Conservation (phyloP, 2,329 filamentous ascomycete species). For the Scytalidium sp. region DNA sequence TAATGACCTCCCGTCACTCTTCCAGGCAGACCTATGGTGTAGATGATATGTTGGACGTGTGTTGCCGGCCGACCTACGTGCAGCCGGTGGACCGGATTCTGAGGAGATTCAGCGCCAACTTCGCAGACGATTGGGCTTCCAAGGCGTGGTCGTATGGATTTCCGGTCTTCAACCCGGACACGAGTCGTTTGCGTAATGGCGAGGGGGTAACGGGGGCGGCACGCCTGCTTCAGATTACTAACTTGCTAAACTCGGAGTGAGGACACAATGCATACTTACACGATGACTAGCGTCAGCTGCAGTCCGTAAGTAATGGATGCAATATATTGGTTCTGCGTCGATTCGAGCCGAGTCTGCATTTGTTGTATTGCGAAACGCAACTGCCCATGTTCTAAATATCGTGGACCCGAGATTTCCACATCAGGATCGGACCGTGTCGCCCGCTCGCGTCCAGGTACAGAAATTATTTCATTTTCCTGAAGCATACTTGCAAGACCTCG, state of each 20-base stretch:
- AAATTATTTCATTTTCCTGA: no score
- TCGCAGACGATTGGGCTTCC: slow-evolving; percentile 24
- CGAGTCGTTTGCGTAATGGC: slow-evolving; percentile 8
- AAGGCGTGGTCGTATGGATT: slow-evolving; percentile 18
- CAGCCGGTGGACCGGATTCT: slow-evolving; percentile 26
- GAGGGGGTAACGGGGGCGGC: slow-evolving; percentile 22
- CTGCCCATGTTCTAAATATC: no score
- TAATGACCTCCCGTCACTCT: slow-evolving; percentile 10
- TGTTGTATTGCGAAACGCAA: no score
- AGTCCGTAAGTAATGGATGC: no score
- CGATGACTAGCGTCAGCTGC: no score
- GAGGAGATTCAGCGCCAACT: slow-evolving; percentile 21
- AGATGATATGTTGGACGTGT: slow-evolving; percentile 30
- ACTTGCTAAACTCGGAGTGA: slow-evolving; percentile 26
- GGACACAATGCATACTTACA: no score
- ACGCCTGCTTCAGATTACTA: slow-evolving; percentile 28
- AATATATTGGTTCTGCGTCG: no score
- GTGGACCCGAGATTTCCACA: no score
- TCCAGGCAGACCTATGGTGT: slow-evolving; percentile 15
- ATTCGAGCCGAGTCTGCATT: no score
- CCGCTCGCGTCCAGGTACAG: no score
- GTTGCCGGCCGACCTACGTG: slow-evolving; percentile 25
- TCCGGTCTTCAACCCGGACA: slow-evolving; percentile 6
- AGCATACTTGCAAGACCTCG: no score
- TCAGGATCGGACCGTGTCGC: no score